Conservation (phyloP, 2,329 filamentous ascomycete species). For the Fusarium nurragi region DNA sequence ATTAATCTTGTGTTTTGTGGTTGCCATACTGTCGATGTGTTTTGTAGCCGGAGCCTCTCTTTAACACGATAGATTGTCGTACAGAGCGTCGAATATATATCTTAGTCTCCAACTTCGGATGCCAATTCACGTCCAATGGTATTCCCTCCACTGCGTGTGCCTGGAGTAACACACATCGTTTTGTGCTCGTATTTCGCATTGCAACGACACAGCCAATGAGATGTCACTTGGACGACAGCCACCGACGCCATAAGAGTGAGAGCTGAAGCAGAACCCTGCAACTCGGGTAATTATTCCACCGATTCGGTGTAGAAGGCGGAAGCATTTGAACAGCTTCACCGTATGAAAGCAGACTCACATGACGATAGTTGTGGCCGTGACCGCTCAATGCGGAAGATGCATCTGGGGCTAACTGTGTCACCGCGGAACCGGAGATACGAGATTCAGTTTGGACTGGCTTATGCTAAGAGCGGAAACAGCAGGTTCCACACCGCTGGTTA, state of each 20-base stretch:
- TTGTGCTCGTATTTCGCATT: slow-evolving; percentile 31
- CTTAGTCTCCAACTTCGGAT: too few relatives aligned
- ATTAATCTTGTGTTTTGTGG: not conserved
- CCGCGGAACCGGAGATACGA: too few relatives aligned
- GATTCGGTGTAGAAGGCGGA: not conserved
- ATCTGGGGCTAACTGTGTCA: not conserved
- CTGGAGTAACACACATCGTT: slow-evolving; percentile 1
- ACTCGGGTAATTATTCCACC: not conserved
- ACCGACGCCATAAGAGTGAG: not conserved
- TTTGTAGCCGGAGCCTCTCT: too few relatives aligned
- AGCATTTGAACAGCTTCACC: not conserved
- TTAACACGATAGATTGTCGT: not conserved
- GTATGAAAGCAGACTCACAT: not conserved
- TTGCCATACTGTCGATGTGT: not conserved
- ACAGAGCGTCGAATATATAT: not conserved
- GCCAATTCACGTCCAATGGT: not conserved
- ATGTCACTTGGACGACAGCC: not conserved
- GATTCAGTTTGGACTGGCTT: not conserved
- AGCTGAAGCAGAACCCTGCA: not conserved
- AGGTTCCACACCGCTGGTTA: not conserved
- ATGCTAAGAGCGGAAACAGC: not conserved
- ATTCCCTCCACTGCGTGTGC: not conserved
- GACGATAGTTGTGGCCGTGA: not conserved
- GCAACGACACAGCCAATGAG: slow-evolving; percentile 7
- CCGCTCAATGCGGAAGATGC: not conserved